Conservation (phyloP, 371 early-diverging fungal genomes). For the Actinomucor elegans region DNA sequence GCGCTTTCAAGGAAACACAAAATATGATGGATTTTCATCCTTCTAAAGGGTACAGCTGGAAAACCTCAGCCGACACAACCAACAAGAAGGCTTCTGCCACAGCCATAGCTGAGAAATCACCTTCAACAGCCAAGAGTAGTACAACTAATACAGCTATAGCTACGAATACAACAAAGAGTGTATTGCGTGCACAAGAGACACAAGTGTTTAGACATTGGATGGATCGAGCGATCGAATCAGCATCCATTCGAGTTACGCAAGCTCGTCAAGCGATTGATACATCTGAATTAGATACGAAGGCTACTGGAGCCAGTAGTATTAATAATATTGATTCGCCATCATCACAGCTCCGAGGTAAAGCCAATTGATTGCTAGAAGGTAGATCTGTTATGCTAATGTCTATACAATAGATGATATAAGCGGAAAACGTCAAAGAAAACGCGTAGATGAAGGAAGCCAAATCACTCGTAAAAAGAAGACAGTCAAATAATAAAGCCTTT, state of each 20-base stretch:
- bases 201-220: slow-evolving; percentile 44
- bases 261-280: slow-evolving; percentile 25
- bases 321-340: background rate
- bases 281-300: background rate
- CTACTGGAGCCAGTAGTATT: background rate
- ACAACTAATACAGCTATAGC: background rate
- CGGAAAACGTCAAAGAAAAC: slow-evolving; percentile 27
- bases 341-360: slow-evolving; percentile 15
- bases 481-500: slow-evolving; percentile 9
- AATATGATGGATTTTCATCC: slow-evolving; percentile 73
- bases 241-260: slow-evolving; percentile 33
- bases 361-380: background rate
- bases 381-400: background rate
- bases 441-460: slow-evolving; percentile 15
- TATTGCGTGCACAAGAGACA: slow-evolving; percentile 44
- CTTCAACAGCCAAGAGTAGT: background rate
- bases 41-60: slow-evolving; percentile 78
- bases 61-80: slow-evolving; percentile 15
- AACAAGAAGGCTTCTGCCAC: background rate
- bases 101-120: background rate
- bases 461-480: slow-evolving; percentile 21
- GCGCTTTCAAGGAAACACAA: slow-evolving; percentile 70
- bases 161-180: slow-evolving; percentile 9
- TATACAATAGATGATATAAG: slow-evolving; percentile 15
- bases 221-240: slow-evolving; percentile 49